Evolutionary conservation across 2,329 filamentous ascomycete genomes (phyloP).

Genomic region (Chrysoporthe deuterocubensis): DNA sequence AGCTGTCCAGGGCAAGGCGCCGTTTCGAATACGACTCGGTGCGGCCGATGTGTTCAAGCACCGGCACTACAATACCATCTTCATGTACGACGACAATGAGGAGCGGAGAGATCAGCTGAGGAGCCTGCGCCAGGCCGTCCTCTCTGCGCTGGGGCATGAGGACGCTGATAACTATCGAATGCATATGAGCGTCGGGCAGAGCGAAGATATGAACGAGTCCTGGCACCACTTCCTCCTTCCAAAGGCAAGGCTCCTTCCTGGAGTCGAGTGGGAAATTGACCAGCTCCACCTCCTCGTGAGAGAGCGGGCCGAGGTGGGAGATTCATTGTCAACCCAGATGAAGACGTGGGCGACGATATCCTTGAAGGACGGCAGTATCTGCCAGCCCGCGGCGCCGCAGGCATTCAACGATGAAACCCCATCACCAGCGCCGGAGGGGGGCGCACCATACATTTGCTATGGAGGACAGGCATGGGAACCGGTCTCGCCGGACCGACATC

Average conservation of each 20-base stretch:
- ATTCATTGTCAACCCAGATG: constrained; percentile 50
- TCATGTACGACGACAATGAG: constrained; percentile 42
- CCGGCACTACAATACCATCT: constrained; percentile 55
- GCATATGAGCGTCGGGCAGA: constrained; percentile 67
- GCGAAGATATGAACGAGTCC: constrained; percentile 47
- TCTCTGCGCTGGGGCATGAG: constrained; percentile 42
- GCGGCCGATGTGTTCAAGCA: constrained; percentile 53
- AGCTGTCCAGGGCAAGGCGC: constrained; percentile 34
- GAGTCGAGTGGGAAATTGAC: constrained; percentile 51
- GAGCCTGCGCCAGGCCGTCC: constrained; percentile 41
- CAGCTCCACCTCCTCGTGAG: constrained; percentile 58
- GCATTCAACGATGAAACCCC: constrained; percentile 32
- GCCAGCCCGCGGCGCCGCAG: constrained; percentile 32
- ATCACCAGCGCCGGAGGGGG: constrained; percentile 1
- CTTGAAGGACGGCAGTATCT: constrained; percentile 33
- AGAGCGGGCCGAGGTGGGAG: constrained; percentile 36
- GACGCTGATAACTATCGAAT: constrained; percentile 40
- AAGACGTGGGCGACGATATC: constrained; percentile 58
- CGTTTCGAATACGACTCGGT: constrained; percentile 43
- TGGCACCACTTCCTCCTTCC: constrained; percentile 55
- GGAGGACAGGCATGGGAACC: constrained; percentile 18
- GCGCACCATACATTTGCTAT: constrained; percentile 30
- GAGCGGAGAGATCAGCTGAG: constrained; percentile 33
- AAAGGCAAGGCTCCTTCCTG: constrained; percentile 54
- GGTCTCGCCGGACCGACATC: not conserved